Percentiles rank a stretch among this genome's conserved stretches.
phyloP scores from a whole-genome alignment of 2,329 filamentous ascomycete genomes.

The Alternaria sp. region DNA sequence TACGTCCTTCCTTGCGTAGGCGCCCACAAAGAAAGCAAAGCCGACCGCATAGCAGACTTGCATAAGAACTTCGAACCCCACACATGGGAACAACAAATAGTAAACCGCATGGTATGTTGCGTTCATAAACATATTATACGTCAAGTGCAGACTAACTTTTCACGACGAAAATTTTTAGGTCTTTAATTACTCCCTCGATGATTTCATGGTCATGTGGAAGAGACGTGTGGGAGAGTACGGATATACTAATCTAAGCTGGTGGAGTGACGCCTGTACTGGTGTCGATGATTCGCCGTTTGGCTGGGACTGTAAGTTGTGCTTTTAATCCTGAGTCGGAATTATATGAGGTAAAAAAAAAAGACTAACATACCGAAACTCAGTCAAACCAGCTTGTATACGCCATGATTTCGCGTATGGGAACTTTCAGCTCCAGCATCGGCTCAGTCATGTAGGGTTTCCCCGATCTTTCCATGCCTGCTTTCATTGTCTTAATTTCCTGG shows the following conservation, averaged over 20 bases:
- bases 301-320: constrained; percentile 4
- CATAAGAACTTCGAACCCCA: background rate
- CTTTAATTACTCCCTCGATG: background rate
- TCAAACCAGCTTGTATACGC: background rate
- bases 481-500: background rate
- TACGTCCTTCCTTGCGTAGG: background rate
- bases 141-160: background rate
- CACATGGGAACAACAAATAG: background rate
- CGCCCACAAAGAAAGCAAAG: background rate
- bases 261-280: background rate
- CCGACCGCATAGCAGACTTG: background rate
- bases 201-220: background rate
- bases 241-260: background rate
- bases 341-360: background rate
- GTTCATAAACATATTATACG: background rate
- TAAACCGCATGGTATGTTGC: background rate
- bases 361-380: background rate
- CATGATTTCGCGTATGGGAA: constrained; percentile 3
- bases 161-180: background rate
- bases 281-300: background rate
- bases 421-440: background rate
- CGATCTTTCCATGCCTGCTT: background rate
- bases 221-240: background rate
- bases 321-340: background rate
- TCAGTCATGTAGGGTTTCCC: background rate